A percentile compares a stretch with the other conserved stretches of the same genome.
Conservation (phyloP, 2,329 filamentous ascomycete species). For the Fonsecaea nubica region DNA sequence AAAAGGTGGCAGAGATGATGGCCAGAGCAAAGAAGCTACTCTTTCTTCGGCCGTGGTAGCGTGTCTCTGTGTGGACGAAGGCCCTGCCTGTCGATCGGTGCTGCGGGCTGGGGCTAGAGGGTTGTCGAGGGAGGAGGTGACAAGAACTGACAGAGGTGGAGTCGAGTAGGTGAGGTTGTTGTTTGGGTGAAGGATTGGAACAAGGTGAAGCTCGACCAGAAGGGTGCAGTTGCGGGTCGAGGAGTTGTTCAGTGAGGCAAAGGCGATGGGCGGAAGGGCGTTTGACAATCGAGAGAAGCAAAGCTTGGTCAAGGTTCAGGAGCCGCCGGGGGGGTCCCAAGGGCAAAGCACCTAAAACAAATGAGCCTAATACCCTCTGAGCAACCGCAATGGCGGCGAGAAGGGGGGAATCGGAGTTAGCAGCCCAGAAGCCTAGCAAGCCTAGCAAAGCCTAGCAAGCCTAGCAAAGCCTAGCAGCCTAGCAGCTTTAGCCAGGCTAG, state of each 20-base stretch:
- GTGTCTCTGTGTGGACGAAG: conserved; percentile 1
- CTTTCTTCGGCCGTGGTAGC: conserved; percentile 5
- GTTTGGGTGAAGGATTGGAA: not conserved
- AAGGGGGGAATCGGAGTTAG: conserved; percentile 3
- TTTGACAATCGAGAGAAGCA: conserved; percentile 6
- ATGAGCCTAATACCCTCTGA: not conserved
- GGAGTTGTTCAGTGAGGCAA: not conserved
- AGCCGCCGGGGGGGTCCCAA: conserved; percentile 1
- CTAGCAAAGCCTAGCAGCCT: not conserved
- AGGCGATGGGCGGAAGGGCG: not conserved
- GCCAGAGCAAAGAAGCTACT: conserved; percentile 5
- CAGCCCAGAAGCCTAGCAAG: not conserved
- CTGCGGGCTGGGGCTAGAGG: not conserved
- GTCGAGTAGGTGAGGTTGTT: not conserved
- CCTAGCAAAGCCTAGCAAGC: no score
- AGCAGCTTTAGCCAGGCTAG: not conserved
- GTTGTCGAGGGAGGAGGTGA: not conserved
- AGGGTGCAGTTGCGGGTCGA: conserved; percentile 2
- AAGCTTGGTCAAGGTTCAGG: conserved; percentile 4
- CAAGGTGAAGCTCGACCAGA: not conserved
- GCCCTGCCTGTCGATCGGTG: conserved; percentile 5
- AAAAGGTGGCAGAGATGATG: not conserved
- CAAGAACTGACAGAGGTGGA: conserved; percentile 7
- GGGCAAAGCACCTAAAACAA: not conserved
- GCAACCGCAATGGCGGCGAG: not conserved